Base-by-base conservation (phyloP, 441 rosid genomes). In the Hura crepitans region DNA sequence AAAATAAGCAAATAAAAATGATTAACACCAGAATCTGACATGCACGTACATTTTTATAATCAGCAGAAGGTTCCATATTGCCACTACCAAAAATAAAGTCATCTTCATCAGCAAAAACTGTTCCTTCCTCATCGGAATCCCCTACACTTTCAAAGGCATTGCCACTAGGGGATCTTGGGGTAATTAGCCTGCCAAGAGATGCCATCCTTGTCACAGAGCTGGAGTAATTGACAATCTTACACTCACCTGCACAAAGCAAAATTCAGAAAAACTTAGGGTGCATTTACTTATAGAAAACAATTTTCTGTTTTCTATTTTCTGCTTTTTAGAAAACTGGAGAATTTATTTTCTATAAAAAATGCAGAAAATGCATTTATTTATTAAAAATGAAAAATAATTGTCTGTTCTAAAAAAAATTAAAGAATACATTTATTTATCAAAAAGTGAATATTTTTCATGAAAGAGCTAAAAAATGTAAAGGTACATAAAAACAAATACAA, bases 101-200 rank as follows among this genome's bases (percentile, higher is more conserved):
- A 74, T 81, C 85, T 65, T 78, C 85, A 60, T 72, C 70, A 17
- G 71, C 85, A 76, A 60, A 61, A 70, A 80, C 89, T 33, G 84
- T 85, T 51, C 81, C 86, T 66, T 84, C 93, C 27, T 88, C 93
- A 3, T 86, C 93, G 28, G 90, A 88, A 54, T 83, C 93, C 64
- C 70, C 82, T 17, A 69, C 42, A 67, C 78, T 77, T 58, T 79
- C 89, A 67, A 80, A 79, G 30, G 81, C 79, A 78, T 72, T 81
- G 20, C 77, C 81, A 61, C 82, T 78, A 1, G 89, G 87, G 37
- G 93, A 84, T 72, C 83, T 82, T 0, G 93, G 90, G 68, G 92
- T 81, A 77, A 75, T 66, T 56, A 79, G 71, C 70, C 87, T 78
- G 51, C 84, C 78, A 73, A 78, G 51, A 71, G 82, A 75, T 33